Conservation (phyloP, 176 grass and related monocot species). For the Avena atlantica region DNA sequence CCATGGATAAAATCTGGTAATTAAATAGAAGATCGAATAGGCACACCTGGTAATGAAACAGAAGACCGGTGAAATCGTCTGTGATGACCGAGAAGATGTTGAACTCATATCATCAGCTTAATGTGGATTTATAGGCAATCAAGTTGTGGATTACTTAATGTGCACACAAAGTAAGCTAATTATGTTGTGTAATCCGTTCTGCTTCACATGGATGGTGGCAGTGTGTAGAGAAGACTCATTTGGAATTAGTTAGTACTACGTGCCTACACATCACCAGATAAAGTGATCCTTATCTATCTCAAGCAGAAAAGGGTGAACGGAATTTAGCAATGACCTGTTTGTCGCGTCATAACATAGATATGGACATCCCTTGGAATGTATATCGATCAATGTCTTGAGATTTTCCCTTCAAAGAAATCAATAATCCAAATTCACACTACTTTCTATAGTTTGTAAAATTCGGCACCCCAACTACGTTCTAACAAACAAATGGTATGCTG, state of each 20-base stretch:
- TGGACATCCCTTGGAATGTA: too few relatives aligned
- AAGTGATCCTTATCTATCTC: neutral
- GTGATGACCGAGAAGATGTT: neutral
- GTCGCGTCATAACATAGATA: neutral
- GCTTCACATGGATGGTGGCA: neutral
- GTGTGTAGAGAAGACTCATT: neutral
- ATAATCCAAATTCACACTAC: slow-evolving; percentile 48
- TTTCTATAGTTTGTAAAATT: slow-evolving; percentile 65
- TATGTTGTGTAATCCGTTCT: neutral
- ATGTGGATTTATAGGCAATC: neutral
- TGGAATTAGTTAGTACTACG: neutral
- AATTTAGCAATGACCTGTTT: neutral
- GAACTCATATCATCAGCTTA: neutral
- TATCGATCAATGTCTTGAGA: too few relatives aligned
- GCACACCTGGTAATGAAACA: neutral
- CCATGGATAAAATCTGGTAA: neutral
- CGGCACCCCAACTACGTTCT: slow-evolving; percentile 65
- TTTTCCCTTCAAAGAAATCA: too few relatives aligned
- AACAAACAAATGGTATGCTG: slow-evolving; percentile 75
- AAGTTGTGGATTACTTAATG: neutral
- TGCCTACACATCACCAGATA: slow-evolving; percentile 13
- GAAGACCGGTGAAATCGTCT: neutral
- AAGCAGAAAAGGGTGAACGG: neutral
- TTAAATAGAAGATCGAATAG: neutral
- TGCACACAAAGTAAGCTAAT: slow-evolving; percentile 10